phyloP scores from a whole-genome alignment of 2,329 filamentous ascomycete species.

The Trichoderma lentiforme region DNA sequence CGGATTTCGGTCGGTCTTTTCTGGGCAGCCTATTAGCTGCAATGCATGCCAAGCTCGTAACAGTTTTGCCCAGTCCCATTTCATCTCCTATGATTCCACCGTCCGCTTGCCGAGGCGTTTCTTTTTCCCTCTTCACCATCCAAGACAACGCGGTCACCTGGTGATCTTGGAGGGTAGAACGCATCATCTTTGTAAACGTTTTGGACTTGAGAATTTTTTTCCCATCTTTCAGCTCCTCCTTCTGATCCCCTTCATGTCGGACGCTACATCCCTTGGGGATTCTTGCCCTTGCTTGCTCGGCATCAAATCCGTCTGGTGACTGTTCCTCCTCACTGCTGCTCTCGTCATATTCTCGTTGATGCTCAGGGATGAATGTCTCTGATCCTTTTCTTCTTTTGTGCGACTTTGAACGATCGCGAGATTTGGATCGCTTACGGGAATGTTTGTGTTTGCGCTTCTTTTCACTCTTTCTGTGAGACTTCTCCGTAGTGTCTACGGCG shows the following conservation, averaged over 20 bases:
- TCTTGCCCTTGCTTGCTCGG: neutral
- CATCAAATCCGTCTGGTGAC: neutral
- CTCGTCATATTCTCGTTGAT: neutral
- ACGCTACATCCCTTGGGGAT: conserved; percentile 22
- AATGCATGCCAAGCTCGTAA: conserved; percentile 64
- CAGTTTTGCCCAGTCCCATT: conserved; percentile 66
- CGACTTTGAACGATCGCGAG: neutral
- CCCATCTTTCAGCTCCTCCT: conserved; percentile 21
- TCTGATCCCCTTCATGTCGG: conserved; percentile 16
- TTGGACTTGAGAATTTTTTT: conserved; percentile 18
- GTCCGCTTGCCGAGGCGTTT: neutral
- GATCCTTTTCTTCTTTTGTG: neutral
- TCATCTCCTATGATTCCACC: conserved; percentile 51
- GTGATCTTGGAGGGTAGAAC: conserved; percentile 39
- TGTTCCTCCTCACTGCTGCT: neutral
- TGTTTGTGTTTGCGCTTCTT: neutral
- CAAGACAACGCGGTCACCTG: conserved; percentile 52
- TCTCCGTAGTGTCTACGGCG: neutral
- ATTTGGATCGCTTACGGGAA: neutral
- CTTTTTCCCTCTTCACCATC: conserved; percentile 51
- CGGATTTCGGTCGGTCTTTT: conserved; percentile 36
- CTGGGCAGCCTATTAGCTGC: conserved; percentile 20
- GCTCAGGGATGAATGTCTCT: neutral
- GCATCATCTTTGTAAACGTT: conserved; percentile 15
- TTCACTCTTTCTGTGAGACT: neutral